Base-by-base conservation (phyloP, 2,329 filamentous ascomycete genomes). In the Cytospora mali region DNA sequence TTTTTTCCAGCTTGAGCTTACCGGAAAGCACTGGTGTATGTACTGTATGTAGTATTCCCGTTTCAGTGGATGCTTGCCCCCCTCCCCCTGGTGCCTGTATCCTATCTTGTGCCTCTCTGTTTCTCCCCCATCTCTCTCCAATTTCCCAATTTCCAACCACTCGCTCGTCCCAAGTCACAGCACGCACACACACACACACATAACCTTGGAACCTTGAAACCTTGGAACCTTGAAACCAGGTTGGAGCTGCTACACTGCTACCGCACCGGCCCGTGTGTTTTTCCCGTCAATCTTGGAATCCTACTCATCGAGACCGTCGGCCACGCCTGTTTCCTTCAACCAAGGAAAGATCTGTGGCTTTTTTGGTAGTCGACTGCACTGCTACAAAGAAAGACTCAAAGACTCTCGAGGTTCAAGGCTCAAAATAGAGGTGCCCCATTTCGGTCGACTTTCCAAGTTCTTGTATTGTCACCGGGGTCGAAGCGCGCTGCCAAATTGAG, bases 381-480 rank as follows among this genome's bases (percentile, higher is more conserved):
- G 39, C 25, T 50, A 29, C n/a, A 29, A 50, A 29, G 33, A 49
- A 46, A 53, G 23, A 59, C 57, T 59, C 49, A 39, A 59, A 49
- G n/a, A n/a, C n/a, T 23, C 57, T 42, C 49, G 46, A 53, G 7
- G n/a, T 11, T 31, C 7, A n/a, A 42, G 39, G 10, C 35, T 39
- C 35, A 42, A 21, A 42, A 9, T 9, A 60, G 50, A 54, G 39
- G 58, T 54, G 50, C 42, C 49, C 58, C 39, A 58, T 49, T 42
- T 64, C 62, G 55, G 62, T 48, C 62, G 46, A 53, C 50, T 28
- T 58, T 46, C 55, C 62, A 62, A 50, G 55, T 55, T 51, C 50
- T 62, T 51, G 55, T 59, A 55, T 58, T 31, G 42, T 64, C 50
- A 46, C 62, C 55, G 62, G 62, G 59, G 53, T 62, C 55, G 55